A percentile compares a stretch with the other conserved stretches of the same genome.
phyloP scores from a whole-genome alignment of 1,284 basidiomycete genomes.

The Ceratobasidium theobromae region DNA sequence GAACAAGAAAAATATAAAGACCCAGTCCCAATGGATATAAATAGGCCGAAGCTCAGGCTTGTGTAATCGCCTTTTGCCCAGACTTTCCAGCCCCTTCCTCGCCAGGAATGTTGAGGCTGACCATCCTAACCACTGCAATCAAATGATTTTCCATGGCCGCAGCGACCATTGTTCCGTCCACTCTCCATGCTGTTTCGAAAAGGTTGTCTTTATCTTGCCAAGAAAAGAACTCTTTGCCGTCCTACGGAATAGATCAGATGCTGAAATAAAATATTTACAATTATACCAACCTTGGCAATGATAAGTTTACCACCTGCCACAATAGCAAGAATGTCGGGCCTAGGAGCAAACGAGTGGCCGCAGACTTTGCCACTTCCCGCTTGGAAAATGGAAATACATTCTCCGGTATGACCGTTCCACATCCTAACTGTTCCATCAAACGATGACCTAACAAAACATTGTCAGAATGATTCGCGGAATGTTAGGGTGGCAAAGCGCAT shows the following conservation, averaged over 20 bases:
- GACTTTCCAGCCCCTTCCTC: neutral
- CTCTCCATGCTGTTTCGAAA: constrained; percentile 17
- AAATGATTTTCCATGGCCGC: constrained; percentile 14
- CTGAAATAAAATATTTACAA: neutral
- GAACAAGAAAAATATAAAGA: neutral
- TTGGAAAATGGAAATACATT: constrained; percentile 63
- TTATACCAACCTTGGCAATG: constrained; percentile 6
- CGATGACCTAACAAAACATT: constrained; percentile 54
- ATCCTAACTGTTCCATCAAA: constrained; percentile 74
- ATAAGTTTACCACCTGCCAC: constrained; percentile 15
- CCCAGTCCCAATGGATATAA: neutral
- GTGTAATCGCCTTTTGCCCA: neutral
- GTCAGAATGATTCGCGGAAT: neutral
- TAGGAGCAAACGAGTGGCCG: constrained; percentile 19
- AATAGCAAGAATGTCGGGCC: constrained; percentile 12
- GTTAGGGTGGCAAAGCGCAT: constrained; percentile 40
- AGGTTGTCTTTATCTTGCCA: constrained; percentile 12
- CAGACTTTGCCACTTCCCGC: constrained; percentile 22
- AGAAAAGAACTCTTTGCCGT: constrained; percentile 21
- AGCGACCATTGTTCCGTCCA: constrained; percentile 22
- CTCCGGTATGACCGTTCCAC: constrained; percentile 75
- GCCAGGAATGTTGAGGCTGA: neutral
- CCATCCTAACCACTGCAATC: constrained; percentile 1
- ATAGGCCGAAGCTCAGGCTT: neutral
- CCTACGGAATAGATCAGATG: neutral